Evolutionary conservation across 2,329 filamentous ascomycete species (phyloP).

Genomic region (Purpureocillium takamizusanense): DNA sequence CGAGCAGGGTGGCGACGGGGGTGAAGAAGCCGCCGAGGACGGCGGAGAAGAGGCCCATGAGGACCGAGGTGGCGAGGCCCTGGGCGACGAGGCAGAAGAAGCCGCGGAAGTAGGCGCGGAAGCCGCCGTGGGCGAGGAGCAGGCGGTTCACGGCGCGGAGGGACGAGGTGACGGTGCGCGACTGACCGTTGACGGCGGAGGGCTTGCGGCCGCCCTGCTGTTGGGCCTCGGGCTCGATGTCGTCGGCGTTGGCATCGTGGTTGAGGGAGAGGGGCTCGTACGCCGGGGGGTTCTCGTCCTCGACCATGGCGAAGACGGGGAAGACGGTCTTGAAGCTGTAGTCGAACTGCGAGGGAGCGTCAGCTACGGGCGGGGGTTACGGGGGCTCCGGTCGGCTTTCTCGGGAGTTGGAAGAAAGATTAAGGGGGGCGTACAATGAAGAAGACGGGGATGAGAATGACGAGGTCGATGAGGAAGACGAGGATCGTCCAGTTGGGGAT

Average conservation of each 20-base stretch:
- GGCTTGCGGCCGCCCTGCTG: conserved; percentile 26
- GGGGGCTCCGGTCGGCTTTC: no score
- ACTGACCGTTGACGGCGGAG: conserved; percentile 20
- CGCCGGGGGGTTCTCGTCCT: conserved; percentile 46
- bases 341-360: conserved; percentile 25
- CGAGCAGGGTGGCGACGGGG: conserved; percentile 36
- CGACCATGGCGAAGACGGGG: conserved; percentile 47
- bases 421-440: conserved; percentile 34
- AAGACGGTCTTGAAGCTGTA: conserved; percentile 44
- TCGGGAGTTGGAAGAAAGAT: no score
- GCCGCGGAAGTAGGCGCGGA: conserved; percentile 61
- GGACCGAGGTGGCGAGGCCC: conserved; percentile 18
- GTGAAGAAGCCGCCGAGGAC: conserved; percentile 35
- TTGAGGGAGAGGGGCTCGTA: conserved; percentile 43
- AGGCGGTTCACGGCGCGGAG: conserved; percentile 41
- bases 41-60: conserved; percentile 35
- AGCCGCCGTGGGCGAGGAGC: conserved; percentile 55
- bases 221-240: conserved; percentile 13
- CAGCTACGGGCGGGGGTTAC: no score
- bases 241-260: conserved; percentile 23
- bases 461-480: conserved; percentile 28
- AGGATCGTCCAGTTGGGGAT: conserved; percentile 30
- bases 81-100: conserved; percentile 40
- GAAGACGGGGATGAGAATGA: conserved; percentile 36
- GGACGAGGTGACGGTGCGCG: conserved; percentile 38